These are phyloP conservation scores for Pyronema domesticum DNA, from an alignment of 495 filamentous ascomycete species.

Conservation along the genomic window DNA sequence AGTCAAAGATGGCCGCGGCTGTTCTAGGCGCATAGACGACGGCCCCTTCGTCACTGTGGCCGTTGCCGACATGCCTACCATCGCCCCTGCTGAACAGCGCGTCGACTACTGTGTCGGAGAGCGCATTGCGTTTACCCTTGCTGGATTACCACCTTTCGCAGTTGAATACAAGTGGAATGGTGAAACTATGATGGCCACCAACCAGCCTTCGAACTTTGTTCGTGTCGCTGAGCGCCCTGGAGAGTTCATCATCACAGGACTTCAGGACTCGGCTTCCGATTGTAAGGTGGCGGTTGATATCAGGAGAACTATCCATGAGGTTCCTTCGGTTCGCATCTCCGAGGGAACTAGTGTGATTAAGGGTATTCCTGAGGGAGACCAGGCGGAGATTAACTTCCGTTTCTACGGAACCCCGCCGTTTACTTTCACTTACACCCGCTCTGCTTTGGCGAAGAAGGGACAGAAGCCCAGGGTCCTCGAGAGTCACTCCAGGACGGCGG, in stretches of 20 bases:
- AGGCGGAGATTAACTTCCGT: constrained; percentile 79
- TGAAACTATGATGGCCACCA: constrained; percentile 55
- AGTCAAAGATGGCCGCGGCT: constrained; percentile 70
- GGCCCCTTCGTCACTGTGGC: constrained; percentile 62
- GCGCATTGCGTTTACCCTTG: constrained; percentile 72
- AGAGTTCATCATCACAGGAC: constrained; percentile 64
- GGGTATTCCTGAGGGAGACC: constrained; percentile 90
- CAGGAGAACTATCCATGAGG: constrained; percentile 65
- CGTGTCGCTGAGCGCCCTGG: constrained; percentile 83
- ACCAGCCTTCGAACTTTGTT: constrained; percentile 59
- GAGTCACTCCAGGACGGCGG: constrained; percentile 66
- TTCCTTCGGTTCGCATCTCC: constrained; percentile 78
- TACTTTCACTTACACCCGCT: constrained; percentile 89
- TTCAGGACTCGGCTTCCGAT: constrained; percentile 64
- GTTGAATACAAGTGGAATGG: constrained; percentile 82
- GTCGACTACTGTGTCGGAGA: constrained; percentile 91
- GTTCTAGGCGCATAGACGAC: constrained; percentile 52
- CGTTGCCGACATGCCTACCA: constrained; percentile 79
- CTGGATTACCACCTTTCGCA: constrained; percentile 75
- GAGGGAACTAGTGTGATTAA: constrained; percentile 58
- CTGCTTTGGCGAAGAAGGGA: constrained; percentile 61
- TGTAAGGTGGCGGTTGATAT: constrained; percentile 65
- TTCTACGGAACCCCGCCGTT: constrained; percentile 93
- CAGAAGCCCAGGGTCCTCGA: constrained; percentile 64
- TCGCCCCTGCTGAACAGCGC: constrained; percentile 60